phyloP scores from a whole-genome alignment of 1,139 yeast species.

The Zygosaccharomyces pseudobailii region DNA sequence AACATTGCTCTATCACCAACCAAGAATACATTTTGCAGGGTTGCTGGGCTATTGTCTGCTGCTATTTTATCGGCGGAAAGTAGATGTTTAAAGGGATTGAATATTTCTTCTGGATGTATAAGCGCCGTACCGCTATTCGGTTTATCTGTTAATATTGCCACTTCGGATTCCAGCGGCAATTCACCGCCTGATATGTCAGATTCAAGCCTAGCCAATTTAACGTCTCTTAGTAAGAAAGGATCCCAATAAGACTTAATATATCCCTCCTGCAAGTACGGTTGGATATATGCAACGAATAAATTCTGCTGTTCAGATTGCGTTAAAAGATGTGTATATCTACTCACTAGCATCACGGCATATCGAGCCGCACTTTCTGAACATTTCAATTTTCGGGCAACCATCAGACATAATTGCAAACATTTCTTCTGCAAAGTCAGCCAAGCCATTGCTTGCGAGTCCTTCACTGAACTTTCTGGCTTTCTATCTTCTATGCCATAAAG shows the following conservation, averaged over 20 bases:
- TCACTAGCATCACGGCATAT: constrained; percentile 49
- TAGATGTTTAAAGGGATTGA: constrained; percentile 29
- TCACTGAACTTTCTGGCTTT: constrained; percentile 23
- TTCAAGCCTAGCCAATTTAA: constrained; percentile 36
- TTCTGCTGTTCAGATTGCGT: constrained; percentile 45
- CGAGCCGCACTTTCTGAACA: constrained; percentile 46
- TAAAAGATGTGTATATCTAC: constrained; percentile 51
- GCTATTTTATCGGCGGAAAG: constrained; percentile 23
- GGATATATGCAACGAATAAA: constrained; percentile 27
- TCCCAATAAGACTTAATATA: constrained; percentile 56
- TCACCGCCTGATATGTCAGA: constrained; percentile 10
- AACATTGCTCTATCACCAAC: constrained; percentile 56
- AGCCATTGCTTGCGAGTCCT: constrained; percentile 30
- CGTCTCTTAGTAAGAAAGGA: constrained; percentile 55
- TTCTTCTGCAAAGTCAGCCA: constrained; percentile 62
- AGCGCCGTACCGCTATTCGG: not conserved
- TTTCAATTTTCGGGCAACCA: constrained; percentile 47
- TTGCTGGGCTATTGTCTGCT: constrained; percentile 31
- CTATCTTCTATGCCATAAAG: constrained; percentile 40
- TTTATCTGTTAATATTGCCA: not conserved
- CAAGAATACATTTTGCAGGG: constrained; percentile 33
- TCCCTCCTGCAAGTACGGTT: constrained; percentile 20
- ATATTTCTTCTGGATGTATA: constrained; percentile 22
- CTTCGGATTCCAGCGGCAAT: constrained; percentile 16
- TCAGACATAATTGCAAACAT: constrained; percentile 51